A percentile compares a stretch with the other conserved stretches of the same genome.
Conservation (phyloP, 768 basidiomycete genomes). For the Tulasnella calospora region DNA sequence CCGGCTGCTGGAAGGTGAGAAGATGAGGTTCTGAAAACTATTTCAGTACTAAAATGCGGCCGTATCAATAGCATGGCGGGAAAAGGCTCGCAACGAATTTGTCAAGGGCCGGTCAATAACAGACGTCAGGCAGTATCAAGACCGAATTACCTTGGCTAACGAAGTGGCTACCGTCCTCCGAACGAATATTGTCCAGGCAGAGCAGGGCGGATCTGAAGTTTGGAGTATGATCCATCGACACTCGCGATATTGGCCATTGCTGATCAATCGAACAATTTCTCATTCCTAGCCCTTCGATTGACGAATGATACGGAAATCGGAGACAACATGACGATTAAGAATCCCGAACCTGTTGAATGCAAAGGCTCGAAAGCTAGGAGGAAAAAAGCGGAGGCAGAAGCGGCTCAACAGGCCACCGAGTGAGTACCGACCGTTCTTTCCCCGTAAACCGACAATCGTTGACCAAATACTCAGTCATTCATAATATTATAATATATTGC, state of each 20-base stretch:
- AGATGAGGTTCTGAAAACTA: no score
- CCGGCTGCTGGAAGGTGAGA: constrained; percentile 26
- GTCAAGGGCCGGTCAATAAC: constrained; percentile 41
- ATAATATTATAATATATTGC: neutral
- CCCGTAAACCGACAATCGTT: neutral
- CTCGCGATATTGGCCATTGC: neutral
- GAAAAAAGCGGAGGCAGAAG: neutral
- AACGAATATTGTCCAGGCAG: constrained; percentile 81
- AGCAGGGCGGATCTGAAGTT: constrained; percentile 50
- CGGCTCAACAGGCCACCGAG: neutral
- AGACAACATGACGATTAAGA: constrained; percentile 73
- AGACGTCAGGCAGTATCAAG: constrained; percentile 48
- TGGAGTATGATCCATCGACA: constrained; percentile 30
- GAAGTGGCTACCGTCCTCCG: constrained; percentile 72
- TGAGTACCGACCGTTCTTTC: neutral
- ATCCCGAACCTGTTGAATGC: constrained; percentile 42
- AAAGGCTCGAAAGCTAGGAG: neutral
- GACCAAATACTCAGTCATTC: constrained; percentile 6
- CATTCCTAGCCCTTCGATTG: constrained; percentile 56
- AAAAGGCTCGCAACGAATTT: constrained; percentile 62
- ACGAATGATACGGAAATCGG: constrained; percentile 83
- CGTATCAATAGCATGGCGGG: constrained; percentile 55
- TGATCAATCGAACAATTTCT: neutral
- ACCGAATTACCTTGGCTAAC: constrained; percentile 53
- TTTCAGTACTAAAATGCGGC: no score